Base-by-base conservation (phyloP, 805 yeast genomes). In the Wickerhamiella bombiphila region DNA sequence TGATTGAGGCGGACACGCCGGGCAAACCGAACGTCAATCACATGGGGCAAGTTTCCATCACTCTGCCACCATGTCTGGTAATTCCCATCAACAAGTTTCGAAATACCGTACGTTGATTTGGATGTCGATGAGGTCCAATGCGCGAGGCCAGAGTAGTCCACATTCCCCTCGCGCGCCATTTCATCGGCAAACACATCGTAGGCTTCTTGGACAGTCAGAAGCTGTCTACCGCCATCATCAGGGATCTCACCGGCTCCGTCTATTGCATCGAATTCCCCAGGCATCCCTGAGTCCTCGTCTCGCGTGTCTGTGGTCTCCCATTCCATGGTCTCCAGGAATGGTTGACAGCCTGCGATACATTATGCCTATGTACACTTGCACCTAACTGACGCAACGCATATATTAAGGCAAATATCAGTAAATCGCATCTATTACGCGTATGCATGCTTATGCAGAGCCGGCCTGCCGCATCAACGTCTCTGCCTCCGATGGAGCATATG, bases 41-140 rank as follows among this genome's bases (percentile, higher is more conserved):
- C 64, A 58, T 91, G 99, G 0, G 97, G 98, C 48, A 78, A 82
- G 9, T 69, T 66, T 0, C 96, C 98, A 53, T 91, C 98, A 32
- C 93, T 78, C 57, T 91, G 98, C 99, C 99, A 91, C 55, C 66
- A 88, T 1, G 74, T 60, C 21, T 68, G 65, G 0, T 88, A 80
- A 48, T 78, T 85, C 31, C 55, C 50, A 36, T 80, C 81, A 22
- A 91, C 61, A 5, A 88, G 63, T 48, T 76, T 76, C n/a, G 60
- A 60, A 16, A 82, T 66, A 0, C 91, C 91, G 48, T 64, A 74
- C 0, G 83, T 91, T 7, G 68, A 68, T 49, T 86, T 88, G 50
- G 39, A 60, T 0, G 94, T 78, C 1, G 94, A 80, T 0, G 82
- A 74, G 26, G 74, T 68, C 95, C 96, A 91, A 18, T 76, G 66